Percentiles rank a stretch among this genome's conserved stretches.
Conservation (phyloP, 352 stramenopile genomes). For the Pythium vanterpoolii region DNA sequence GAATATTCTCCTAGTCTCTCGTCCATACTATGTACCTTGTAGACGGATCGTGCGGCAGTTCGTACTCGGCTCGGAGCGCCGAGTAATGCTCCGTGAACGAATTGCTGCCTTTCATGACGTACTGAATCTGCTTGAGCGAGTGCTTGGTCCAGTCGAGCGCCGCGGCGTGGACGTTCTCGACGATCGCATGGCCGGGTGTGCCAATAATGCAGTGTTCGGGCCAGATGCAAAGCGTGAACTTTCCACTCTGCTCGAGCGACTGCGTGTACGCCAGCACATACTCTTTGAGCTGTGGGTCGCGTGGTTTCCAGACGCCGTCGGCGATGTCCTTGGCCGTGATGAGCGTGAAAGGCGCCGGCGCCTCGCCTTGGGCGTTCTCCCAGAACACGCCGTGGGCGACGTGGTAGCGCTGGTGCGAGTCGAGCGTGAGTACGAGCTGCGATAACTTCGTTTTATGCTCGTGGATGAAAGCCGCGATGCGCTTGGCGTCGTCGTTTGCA, state of each 20-base stretch:
- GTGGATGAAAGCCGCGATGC: constrained; percentile 88
- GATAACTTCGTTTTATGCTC: constrained; percentile 51
- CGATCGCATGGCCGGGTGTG: constrained; percentile 87
- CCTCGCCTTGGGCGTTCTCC: constrained; percentile 55
- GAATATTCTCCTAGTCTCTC: constrained; percentile 81
- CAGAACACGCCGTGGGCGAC: constrained; percentile 96
- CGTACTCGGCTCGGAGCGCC: constrained; percentile 91
- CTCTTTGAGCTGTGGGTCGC: constrained; percentile 59
- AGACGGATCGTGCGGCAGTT: constrained; percentile 62
- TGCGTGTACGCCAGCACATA: constrained; percentile 91
- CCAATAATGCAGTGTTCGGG: constrained; percentile 97
- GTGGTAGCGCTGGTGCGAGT: constrained; percentile 95
- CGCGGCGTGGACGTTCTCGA: constrained; percentile 75
- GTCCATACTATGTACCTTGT: constrained; percentile 92
- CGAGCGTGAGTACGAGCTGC: constrained; percentile 94
- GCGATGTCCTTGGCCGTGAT: constrained; percentile 87
- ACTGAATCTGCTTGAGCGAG: constrained; percentile 69
- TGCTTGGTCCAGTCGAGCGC: constrained; percentile 84
- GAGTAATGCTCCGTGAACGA: constrained; percentile 97
- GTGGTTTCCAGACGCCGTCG: constrained; percentile 50
- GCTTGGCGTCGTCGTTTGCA: constrained; percentile 85
- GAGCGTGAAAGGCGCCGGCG: constrained; percentile 90
- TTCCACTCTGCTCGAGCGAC: constrained; percentile 80
- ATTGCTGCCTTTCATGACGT: constrained; percentile 94
- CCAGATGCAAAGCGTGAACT: constrained; percentile 95